Conservation (phyloP, 2,329 filamentous ascomycete genomes). For the Ramularia endophylla region DNA sequence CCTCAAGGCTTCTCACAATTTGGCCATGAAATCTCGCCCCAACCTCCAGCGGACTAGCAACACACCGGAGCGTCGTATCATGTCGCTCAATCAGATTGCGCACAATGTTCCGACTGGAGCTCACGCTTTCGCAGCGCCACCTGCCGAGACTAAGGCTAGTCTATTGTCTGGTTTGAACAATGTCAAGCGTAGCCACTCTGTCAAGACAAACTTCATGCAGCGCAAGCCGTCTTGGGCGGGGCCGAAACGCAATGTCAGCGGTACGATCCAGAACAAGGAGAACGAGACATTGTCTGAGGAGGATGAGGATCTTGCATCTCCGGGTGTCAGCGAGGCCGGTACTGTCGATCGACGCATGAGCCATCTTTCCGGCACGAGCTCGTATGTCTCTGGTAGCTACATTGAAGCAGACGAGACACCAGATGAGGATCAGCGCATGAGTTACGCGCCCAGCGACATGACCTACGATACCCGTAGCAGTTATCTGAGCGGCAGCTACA, state of each 20-base stretch:
- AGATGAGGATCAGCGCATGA: slow-evolving; percentile 31
- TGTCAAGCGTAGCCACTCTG: slow-evolving; percentile 34
- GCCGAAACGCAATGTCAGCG: slow-evolving; percentile 26
- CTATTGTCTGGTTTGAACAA: slow-evolving; percentile 20
- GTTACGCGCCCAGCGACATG: slow-evolving; percentile 40
- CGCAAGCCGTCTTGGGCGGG: slow-evolving; percentile 31
- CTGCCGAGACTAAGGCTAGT: slow-evolving; percentile 19
- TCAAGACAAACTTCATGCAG: slow-evolving; percentile 27
- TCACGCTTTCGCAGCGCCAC: slow-evolving; percentile 30
- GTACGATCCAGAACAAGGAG: slow-evolving; percentile 38
- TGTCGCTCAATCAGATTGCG: slow-evolving; percentile 85
- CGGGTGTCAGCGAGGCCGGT: slow-evolving; percentile 16
- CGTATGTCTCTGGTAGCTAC: slow-evolving; percentile 26
- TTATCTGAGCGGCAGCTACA: slow-evolving; percentile 47
- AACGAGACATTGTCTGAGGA: slow-evolving; percentile 42
- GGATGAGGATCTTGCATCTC: slow-evolving; percentile 25
- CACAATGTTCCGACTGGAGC: slow-evolving; percentile 57
- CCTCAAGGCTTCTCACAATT: slow-evolving; percentile 26
- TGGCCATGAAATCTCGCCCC: slow-evolving; percentile 48
- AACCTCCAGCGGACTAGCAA: slow-evolving; percentile 35
- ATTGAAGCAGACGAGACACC: slow-evolving; percentile 27
- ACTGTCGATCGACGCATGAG: slow-evolving; percentile 18
- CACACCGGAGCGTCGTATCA: slow-evolving; percentile 61
- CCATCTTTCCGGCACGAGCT: slow-evolving; percentile 22
- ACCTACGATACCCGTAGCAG: slow-evolving; percentile 40